These are phyloP conservation scores for Quercus phellos DNA, from an alignment of 331 rosid genomes.

Conservation along the genomic window DNA sequence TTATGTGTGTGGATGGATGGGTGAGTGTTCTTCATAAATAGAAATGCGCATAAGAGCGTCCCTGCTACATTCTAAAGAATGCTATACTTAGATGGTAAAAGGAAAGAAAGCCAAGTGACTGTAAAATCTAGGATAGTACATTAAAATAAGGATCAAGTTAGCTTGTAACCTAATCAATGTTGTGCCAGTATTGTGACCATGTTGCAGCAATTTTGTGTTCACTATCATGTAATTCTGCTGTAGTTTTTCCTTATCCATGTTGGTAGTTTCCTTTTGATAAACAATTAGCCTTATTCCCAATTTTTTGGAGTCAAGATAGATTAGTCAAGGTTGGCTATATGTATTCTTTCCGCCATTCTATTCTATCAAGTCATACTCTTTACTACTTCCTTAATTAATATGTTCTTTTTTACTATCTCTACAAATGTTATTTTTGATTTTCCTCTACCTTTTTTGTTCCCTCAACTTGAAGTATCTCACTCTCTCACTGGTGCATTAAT, in stretches of 20 bases:
- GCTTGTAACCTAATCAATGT: not conserved
- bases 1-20: constrained; percentile 4
- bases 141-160: not conserved
- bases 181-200: not conserved
- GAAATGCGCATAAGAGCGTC: not conserved
- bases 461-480: too few relatives aligned
- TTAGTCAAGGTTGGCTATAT: too few relatives aligned
- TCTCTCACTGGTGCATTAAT: too few relatives aligned
- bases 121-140: not conserved
- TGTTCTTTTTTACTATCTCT: too few relatives aligned
- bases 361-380: too few relatives aligned
- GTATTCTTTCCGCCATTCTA: too few relatives aligned
- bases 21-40: not conserved
- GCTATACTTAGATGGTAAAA: not conserved
- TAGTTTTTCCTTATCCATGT: not conserved
- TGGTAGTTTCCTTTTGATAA: too few relatives aligned
- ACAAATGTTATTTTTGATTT: too few relatives aligned
- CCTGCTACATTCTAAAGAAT: not conserved
- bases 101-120: not conserved
- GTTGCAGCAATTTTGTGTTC: constrained; percentile 2
- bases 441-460: too few relatives aligned
- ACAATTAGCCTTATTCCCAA: too few relatives aligned
- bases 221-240: constrained; percentile 1
- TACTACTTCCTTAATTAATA: too few relatives aligned
- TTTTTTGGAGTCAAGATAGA: too few relatives aligned